A percentile compares a stretch with the other conserved stretches of the same genome.
phyloP scores from a whole-genome alignment of 1,139 yeast genomes.

The Meyerozyma smithsonii region DNA sequence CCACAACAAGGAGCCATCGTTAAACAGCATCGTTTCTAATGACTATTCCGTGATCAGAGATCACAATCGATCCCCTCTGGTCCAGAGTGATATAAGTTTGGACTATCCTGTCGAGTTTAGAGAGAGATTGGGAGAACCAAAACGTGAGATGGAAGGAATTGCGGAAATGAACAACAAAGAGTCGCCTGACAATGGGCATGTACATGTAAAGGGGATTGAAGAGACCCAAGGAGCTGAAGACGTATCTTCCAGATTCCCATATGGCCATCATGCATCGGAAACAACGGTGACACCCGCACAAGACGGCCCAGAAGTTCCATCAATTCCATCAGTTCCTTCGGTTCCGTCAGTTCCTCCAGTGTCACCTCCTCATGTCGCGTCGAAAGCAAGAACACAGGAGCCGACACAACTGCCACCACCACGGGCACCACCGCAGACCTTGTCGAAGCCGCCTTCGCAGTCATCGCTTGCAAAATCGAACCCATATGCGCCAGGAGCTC shows the following conservation, averaged over 20 bases:
- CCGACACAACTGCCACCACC: conserved; percentile 5
- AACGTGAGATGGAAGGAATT: neutral
- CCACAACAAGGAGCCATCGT: conserved; percentile 18
- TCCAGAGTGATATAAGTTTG: conserved; percentile 30
- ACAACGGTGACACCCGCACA: too few relatives aligned
- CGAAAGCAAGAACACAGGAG: too few relatives aligned
- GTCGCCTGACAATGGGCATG: neutral
- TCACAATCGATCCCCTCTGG: conserved; percentile 24
- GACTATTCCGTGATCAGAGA: conserved; percentile 14
- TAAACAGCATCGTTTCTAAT: conserved; percentile 24
- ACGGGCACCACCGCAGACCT: conserved; percentile 10
- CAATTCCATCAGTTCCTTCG: too few relatives aligned
- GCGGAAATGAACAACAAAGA: neutral
- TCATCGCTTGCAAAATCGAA: conserved; percentile 21
- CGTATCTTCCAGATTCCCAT: conserved; percentile 7
- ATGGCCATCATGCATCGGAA: too few relatives aligned
- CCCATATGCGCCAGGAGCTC: conserved; percentile 38
- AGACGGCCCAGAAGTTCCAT: too few relatives aligned
- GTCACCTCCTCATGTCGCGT: too few relatives aligned
- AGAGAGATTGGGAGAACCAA: conserved; percentile 1
- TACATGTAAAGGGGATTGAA: neutral
- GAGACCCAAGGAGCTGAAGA: conserved; percentile 4
- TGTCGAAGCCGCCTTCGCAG: conserved; percentile 6
- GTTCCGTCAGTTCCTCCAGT: too few relatives aligned
- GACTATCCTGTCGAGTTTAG: conserved; percentile 29